These are phyloP conservation scores for Aspergillus aculeatinus DNA, from an alignment of 2,329 filamentous ascomycete genomes.

Conservation along the genomic window DNA sequence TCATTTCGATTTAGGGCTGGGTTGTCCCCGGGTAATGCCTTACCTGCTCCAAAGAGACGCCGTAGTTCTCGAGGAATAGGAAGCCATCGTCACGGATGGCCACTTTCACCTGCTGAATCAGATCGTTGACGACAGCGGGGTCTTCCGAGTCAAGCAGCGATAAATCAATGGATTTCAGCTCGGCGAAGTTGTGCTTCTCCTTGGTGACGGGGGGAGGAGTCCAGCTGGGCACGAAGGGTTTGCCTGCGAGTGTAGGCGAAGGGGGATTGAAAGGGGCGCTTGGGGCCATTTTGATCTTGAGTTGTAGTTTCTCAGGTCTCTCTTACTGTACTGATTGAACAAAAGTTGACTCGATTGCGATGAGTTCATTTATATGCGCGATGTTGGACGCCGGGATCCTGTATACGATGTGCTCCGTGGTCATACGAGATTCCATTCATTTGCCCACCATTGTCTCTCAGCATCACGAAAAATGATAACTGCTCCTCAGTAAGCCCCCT, in stretches of 20 bases:
- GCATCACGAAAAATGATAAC: too few species aligned
- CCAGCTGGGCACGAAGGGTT: constrained; percentile 47
- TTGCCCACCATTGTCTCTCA: too few species aligned
- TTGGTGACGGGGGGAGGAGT: constrained; percentile 48
- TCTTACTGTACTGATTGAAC: too few species aligned
- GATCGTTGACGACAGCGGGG: constrained; percentile 43
- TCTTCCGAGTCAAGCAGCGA: constrained; percentile 47
- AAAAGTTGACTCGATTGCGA: too few species aligned
- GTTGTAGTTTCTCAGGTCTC: background rate
- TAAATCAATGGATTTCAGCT: constrained; percentile 46
- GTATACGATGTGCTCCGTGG: too few species aligned
- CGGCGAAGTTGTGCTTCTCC: constrained; percentile 46
- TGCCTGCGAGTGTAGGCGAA: constrained; percentile 37
- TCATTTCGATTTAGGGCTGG: background rate
- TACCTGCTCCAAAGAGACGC: constrained; percentile 48
- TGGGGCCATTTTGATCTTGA: constrained; percentile 22
- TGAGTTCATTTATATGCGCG: background rate
- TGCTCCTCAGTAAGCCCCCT: too few species aligned
- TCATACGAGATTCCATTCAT: too few species aligned
- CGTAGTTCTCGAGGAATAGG: constrained; percentile 53
- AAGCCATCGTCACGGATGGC: constrained; percentile 49
- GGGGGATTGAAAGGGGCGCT: constrained; percentile 44
- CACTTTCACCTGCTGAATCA: constrained; percentile 46
- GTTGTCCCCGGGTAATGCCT: background rate
- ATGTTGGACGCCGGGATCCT: background rate